phyloP scores from a whole-genome alignment of 148 eudicot species.

The Oxyria digyna region DNA sequence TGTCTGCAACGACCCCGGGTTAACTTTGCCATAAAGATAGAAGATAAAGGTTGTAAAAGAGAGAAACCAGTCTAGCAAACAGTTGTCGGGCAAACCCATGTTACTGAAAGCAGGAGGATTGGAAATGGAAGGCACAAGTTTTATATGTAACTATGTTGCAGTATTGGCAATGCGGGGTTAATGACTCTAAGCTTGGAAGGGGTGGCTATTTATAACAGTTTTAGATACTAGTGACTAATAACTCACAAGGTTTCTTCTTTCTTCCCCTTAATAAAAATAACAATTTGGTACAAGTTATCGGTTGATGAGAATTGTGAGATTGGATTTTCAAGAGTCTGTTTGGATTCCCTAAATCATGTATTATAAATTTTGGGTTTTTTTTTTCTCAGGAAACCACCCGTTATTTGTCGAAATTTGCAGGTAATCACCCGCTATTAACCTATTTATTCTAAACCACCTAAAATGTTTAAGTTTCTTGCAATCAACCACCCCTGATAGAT shows the following conservation, averaged over 20 bases:
- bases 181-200: neutral
- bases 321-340: too few relatives aligned
- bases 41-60: slow-evolving; percentile 14
- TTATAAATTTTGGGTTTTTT: too few relatives aligned
- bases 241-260: neutral
- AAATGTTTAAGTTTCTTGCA: too few relatives aligned
- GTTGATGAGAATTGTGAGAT: neutral
- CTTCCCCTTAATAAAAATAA: too few relatives aligned
- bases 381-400: too few relatives aligned
- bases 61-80: neutral
- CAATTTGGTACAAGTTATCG: neutral
- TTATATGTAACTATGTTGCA: too few relatives aligned
- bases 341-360: too few relatives aligned
- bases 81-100: too few relatives aligned
- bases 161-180: neutral
- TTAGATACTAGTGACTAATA: neutral
- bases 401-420: too few relatives aligned
- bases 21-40: slow-evolving; percentile 26
- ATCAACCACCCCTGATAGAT: too few relatives aligned
- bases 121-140: neutral
- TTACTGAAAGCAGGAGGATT: neutral
- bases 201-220: neutral
- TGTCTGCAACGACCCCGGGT: slow-evolving; percentile 42
- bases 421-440: too few relatives aligned
- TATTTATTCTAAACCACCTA: too few relatives aligned